These are phyloP conservation scores for Meyerozyma guilliermondii DNA, from an alignment of 1,139 yeast genomes.

Conservation along the genomic window DNA sequence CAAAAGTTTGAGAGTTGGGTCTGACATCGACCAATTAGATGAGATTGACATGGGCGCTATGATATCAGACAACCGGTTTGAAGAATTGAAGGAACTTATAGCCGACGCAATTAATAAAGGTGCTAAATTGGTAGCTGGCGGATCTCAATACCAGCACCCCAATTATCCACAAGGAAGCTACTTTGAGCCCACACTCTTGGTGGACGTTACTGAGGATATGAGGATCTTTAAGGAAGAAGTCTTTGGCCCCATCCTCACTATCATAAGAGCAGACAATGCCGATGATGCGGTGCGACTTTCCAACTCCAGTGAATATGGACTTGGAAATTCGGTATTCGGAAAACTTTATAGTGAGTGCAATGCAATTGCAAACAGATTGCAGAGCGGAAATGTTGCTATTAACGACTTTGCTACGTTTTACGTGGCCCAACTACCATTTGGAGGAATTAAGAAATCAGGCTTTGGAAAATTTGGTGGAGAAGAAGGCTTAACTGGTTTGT, in stretches of 20 bases:
- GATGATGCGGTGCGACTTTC: slow-evolving; percentile 76
- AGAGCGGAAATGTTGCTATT: slow-evolving; percentile 89
- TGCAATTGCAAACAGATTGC: slow-evolving; percentile 55
- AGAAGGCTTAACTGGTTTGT: slow-evolving; percentile 87
- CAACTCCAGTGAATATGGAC: slow-evolving; percentile 82
- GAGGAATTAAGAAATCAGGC: slow-evolving; percentile 89
- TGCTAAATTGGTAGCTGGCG: slow-evolving; percentile 78
- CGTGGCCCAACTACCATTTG: slow-evolving; percentile 94
- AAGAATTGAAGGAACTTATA: slow-evolving; percentile 57
- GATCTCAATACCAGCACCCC: slow-evolving; percentile 74
- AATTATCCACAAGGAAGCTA: slow-evolving; percentile 94
- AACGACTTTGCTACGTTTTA: slow-evolving; percentile 96
- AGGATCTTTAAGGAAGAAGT: slow-evolving; percentile 82
- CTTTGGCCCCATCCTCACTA: slow-evolving; percentile 83
- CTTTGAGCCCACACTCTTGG: slow-evolving; percentile 81
- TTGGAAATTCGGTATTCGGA: slow-evolving; percentile 89
- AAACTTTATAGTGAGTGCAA: slow-evolving; percentile 50
- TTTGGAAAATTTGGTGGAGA: slow-evolving; percentile 97
- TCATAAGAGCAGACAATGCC: slow-evolving; percentile 63
- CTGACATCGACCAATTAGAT: slow-evolving; percentile 84
- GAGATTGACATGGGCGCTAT: slow-evolving; percentile 96
- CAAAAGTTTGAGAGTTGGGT: slow-evolving; percentile 65
- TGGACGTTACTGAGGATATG: slow-evolving; percentile 77
- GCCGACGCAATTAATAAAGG: slow-evolving; percentile 73
- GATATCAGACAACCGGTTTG: slow-evolving; percentile 74